phyloP scores from a whole-genome alignment of 257 asterid genomes.

The Oldenlandia corymbosa region DNA sequence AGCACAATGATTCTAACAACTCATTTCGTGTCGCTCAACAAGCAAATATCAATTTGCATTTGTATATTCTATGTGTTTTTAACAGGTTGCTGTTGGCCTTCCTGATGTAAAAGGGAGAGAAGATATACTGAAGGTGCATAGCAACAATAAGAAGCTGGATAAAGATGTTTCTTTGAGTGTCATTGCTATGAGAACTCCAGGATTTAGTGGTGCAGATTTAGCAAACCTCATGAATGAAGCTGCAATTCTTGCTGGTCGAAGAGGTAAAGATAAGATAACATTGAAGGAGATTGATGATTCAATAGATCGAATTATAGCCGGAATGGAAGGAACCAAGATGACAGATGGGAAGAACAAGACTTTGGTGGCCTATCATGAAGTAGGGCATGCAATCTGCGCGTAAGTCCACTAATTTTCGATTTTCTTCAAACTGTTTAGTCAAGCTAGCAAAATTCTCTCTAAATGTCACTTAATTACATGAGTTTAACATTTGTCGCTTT shows the following conservation, averaged over 20 bases:
- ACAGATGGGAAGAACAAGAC: constrained; percentile 68
- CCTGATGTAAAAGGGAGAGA: constrained; percentile 64
- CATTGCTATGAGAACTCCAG: constrained; percentile 67
- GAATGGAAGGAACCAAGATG: constrained; percentile 77
- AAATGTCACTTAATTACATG: background rate
- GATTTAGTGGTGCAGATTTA: constrained; percentile 69
- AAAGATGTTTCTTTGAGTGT: constrained; percentile 42
- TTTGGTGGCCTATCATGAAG: constrained; percentile 58
- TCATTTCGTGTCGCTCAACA: too few species aligned
- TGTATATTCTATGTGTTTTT: too few species aligned
- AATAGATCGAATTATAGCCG: constrained; percentile 63
- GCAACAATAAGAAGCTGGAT: constrained; percentile 41
- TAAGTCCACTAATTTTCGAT: constrained; percentile 21
- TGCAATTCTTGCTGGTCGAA: constrained; percentile 65
- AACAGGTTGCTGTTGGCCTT: constrained; percentile 52
- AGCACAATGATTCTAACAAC: too few species aligned
- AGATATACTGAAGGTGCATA: constrained; percentile 50
- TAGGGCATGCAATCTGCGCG: constrained; percentile 67
- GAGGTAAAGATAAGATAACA: constrained; percentile 48
- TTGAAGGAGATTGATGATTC: constrained; percentile 53
- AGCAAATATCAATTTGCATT: too few species aligned
- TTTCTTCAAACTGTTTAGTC: too few species aligned
- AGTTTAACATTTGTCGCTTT: background rate
- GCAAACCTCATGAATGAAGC: constrained; percentile 76
- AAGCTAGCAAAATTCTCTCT: too few species aligned